Conservation (phyloP, 495 filamentous ascomycete species). For the Neurospora sublineolata region DNA sequence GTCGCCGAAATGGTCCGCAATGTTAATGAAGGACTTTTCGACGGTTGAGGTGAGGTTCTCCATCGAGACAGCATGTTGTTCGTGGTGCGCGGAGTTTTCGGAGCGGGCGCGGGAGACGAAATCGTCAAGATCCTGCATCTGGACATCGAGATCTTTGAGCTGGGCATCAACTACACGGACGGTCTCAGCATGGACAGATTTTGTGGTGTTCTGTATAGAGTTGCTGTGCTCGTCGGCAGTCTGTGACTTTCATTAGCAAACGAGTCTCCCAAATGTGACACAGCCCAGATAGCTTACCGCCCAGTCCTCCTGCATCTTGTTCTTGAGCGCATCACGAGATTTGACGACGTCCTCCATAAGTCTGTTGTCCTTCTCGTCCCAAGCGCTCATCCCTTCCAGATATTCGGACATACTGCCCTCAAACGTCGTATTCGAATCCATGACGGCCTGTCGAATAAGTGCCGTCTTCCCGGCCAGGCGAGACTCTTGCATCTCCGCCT, state of each 20-base stretch:
- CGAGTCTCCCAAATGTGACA: not conserved
- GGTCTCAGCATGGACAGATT: constrained; percentile 84
- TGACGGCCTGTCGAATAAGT: constrained; percentile 48
- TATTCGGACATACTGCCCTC: constrained; percentile 53
- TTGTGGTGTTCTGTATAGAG: constrained; percentile 68
- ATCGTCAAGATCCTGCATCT: constrained; percentile 82
- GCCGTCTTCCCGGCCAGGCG: constrained; percentile 56
- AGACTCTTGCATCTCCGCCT: constrained; percentile 57
- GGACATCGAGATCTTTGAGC: constrained; percentile 68
- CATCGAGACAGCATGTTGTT: constrained; percentile 50
- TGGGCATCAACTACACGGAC: constrained; percentile 83
- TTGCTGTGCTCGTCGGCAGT: constrained; percentile 65
- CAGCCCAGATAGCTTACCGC: constrained; percentile 40
- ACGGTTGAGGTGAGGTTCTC: constrained; percentile 49
- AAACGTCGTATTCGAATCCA: constrained; percentile 49
- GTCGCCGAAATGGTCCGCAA: constrained; percentile 52
- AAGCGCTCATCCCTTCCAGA: constrained; percentile 59
- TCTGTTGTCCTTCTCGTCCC: constrained; percentile 56
- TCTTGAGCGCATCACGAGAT: constrained; percentile 66
- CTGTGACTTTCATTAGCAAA: constrained; percentile 33
- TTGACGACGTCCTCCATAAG: constrained; percentile 59
- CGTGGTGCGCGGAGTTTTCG: constrained; percentile 67
- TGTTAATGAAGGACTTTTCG: constrained; percentile 55
- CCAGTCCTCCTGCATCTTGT: constrained; percentile 80
- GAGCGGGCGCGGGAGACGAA: constrained; percentile 76